Evolutionary conservation across 768 basidiomycete species (phyloP).

Genomic region (Gymnopilus dilepis): DNA sequence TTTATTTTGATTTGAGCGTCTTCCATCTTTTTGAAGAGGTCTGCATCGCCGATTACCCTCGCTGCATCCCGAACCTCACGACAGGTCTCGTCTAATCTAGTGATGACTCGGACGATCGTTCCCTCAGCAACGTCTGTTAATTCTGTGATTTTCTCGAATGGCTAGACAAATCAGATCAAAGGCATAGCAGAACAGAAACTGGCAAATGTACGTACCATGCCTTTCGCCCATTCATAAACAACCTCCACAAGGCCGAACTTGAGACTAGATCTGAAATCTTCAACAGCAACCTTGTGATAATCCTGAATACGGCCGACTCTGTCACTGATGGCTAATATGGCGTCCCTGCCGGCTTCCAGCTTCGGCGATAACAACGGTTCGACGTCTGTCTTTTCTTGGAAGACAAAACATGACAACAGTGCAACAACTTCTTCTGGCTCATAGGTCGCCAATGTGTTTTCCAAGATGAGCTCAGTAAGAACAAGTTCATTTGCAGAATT

Average conservation of each 20-base stretch:
- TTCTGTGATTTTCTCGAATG: conserved; percentile 92
- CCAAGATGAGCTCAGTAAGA: conserved; percentile 94
- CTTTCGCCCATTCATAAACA: conserved; percentile 99
- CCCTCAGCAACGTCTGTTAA: conserved; percentile 97
- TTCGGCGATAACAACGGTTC: conserved; percentile 84
- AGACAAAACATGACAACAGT: conserved; percentile 93
- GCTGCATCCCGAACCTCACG: conserved; percentile 97
- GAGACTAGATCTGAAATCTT: conserved; percentile 77
- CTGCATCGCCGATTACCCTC: conserved; percentile 94
- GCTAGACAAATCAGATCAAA: conserved; percentile 49
- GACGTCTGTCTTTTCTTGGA: conserved; percentile 96
- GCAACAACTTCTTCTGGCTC: conserved; percentile 97
- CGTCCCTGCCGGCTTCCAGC: conserved; percentile 79
- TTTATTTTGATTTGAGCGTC: conserved; percentile 93
- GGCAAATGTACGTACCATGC: conserved; percentile 75
- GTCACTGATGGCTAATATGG: conserved; percentile 79
- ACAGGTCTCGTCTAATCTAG: conserved; percentile 95
- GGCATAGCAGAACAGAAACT: neutral
- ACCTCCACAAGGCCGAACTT: conserved; percentile 95
- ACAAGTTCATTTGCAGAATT: conserved; percentile 98
- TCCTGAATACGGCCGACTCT: conserved; percentile 84
- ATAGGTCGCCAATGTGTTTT: conserved; percentile 89
- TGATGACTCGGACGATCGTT: conserved; percentile 96
- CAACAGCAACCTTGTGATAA: conserved; percentile 74
- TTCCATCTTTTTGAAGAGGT: conserved; percentile 98